phyloP scores from a whole-genome alignment of 148 eudicot species.

The Beta vulgaris region DNA sequence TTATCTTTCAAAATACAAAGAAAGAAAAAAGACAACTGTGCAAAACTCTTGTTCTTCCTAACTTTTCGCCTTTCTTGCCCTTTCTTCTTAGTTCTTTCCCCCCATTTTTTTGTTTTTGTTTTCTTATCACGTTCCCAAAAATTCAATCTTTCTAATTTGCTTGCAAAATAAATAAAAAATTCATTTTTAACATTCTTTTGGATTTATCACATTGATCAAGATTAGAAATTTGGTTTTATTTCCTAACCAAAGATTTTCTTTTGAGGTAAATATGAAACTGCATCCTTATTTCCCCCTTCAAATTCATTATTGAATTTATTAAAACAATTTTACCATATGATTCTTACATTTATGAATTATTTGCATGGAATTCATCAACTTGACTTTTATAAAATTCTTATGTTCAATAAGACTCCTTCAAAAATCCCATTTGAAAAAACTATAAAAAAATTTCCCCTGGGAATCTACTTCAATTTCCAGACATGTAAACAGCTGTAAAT shows the following conservation, averaged over 20 bases:
- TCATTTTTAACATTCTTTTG: not conserved
- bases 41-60: conserved; percentile 6
- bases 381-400: not conserved
- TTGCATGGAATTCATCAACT: not conserved
- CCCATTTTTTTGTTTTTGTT: no score
- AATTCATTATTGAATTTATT: no score
- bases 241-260: not conserved
- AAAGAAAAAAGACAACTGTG: not conserved
- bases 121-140: not conserved
- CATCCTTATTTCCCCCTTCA: no score
- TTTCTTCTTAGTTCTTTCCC: no score
- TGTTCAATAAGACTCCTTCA: not conserved
- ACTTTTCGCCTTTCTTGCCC: conserved; percentile 9
- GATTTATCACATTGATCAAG: not conserved
- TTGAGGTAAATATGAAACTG: conserved; percentile 4
- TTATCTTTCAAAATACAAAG: not conserved
- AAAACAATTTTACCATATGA: not conserved
- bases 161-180: not conserved
- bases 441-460: not conserved
- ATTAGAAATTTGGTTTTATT: conserved; percentile 5
- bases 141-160: not conserved
- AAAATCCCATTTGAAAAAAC: not conserved
- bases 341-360: not conserved
- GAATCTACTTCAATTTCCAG: not conserved
- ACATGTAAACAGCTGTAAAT: conserved; percentile 21